These are phyloP conservation scores for Colletotrichum camelliae DNA, from an alignment of 2,329 filamentous ascomycete species.

Conservation along the genomic window DNA sequence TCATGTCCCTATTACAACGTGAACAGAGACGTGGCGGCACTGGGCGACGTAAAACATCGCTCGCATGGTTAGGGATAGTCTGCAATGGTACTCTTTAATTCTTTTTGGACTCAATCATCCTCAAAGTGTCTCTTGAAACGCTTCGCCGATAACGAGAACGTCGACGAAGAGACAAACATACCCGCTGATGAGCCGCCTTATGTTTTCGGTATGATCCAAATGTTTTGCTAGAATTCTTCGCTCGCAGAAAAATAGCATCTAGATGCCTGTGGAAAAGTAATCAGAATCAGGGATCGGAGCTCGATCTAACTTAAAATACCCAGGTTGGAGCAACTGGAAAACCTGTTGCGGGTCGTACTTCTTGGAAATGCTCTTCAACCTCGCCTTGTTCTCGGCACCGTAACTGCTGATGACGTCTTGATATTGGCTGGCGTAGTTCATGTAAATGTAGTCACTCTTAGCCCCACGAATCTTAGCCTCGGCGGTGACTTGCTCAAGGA, in stretches of 20 bases:
- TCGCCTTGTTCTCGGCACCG: slow-evolving; percentile 38
- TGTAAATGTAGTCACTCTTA: slow-evolving; percentile 35
- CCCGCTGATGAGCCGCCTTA: too few relatives aligned
- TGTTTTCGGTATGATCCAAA: too few relatives aligned
- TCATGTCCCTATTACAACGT: too few relatives aligned
- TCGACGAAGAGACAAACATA: too few relatives aligned
- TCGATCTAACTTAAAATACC: slow-evolving; percentile 32
- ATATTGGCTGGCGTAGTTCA: slow-evolving; percentile 47
- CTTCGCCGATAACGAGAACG: too few relatives aligned
- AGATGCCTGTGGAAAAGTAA: slow-evolving; percentile 8
- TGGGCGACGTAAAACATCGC: too few relatives aligned
- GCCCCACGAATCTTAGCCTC: slow-evolving; percentile 12
- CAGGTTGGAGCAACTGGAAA: slow-evolving; percentile 37
- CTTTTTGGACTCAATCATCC: too few relatives aligned
- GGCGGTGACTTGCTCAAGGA: slow-evolving; percentile 24
- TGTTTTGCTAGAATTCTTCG: too few relatives aligned
- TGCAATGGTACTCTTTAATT: too few relatives aligned
- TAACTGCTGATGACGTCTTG: slow-evolving; percentile 45
- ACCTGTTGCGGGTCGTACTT: slow-evolving; percentile 39
- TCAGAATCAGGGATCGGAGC: slow-evolving; percentile 12
- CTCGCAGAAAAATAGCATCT: background rate
- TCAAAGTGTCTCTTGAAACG: too few relatives aligned
- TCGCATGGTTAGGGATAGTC: too few relatives aligned
- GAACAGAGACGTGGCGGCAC: too few relatives aligned
- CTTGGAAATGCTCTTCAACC: slow-evolving; percentile 29